These are phyloP conservation scores for Asterochloris sp. DNA, from an alignment of 139 green algal species.

Conservation along the genomic window DNA sequence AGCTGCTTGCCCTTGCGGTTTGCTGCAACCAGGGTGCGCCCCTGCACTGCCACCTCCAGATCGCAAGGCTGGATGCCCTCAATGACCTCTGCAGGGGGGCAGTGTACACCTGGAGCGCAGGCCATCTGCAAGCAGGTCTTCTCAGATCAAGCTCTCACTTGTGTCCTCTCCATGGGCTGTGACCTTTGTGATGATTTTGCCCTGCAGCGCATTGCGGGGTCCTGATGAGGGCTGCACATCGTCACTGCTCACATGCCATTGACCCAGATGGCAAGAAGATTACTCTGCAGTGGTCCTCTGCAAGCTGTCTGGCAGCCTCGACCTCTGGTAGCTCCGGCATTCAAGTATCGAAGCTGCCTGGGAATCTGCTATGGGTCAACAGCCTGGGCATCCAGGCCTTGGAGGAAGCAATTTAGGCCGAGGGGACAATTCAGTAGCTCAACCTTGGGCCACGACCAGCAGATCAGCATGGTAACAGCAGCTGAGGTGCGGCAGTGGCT, in stretches of 20 bases:
- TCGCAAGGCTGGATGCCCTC: conserved; percentile 32
- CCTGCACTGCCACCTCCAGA: conserved; percentile 42
- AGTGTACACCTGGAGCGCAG: neutral
- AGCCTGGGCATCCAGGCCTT: no score
- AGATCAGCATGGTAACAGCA: no score
- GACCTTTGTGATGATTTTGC: conserved; percentile 24
- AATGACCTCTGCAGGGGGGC: conserved; percentile 56
- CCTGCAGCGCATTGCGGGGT: neutral
- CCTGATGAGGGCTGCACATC: neutral
- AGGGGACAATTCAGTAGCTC: no score
- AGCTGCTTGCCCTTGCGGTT: conserved; percentile 76
- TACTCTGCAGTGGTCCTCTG: conserved; percentile 31
- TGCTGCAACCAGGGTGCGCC: conserved; percentile 24
- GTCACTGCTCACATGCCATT: conserved; percentile 5
- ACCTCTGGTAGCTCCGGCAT: conserved; percentile 84
- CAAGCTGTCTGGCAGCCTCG: conserved; percentile 53
- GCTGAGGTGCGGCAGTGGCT: neutral
- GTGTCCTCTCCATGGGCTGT: neutral
- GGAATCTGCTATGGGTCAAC: neutral
- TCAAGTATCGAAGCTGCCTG: neutral
- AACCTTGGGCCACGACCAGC: no score
- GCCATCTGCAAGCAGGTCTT: no score
- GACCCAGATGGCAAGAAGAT: conserved; percentile 34
- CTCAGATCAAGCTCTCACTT: no score
- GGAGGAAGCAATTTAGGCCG: no score